phyloP scores from a whole-genome alignment of 129 eudicot genomes.

The Smallanthus sonchifolius region DNA sequence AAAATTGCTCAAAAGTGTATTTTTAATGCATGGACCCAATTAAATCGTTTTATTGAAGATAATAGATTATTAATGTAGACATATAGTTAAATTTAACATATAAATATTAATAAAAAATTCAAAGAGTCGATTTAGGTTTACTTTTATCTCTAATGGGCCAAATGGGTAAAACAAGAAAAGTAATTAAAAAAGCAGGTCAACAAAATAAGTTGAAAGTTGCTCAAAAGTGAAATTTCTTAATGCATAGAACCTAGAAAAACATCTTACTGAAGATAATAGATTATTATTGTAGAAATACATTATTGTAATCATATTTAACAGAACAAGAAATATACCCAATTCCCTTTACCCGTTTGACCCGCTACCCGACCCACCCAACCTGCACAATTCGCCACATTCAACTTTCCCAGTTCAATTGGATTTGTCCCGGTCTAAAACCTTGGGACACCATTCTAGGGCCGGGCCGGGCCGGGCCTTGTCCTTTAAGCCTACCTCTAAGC shows the following conservation, averaged over 20 bases:
- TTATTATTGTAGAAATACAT: not conserved
- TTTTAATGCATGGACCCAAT: not conserved
- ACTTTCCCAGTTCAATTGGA: not conserved
- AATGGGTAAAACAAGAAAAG: too few species aligned
- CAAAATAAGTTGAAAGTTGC: not conserved
- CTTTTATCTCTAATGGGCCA: too few species aligned
- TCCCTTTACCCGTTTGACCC: not conserved
- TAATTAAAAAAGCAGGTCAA: too few species aligned
- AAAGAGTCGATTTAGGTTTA: too few species aligned
- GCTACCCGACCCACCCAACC: not conserved
- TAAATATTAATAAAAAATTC: too few species aligned
- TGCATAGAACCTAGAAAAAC: not conserved
- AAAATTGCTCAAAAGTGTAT: not conserved
- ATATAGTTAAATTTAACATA: too few species aligned
- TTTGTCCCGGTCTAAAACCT: not conserved
- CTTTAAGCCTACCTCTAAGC: not conserved
- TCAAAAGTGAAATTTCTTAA: not conserved
- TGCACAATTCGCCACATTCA: not conserved
- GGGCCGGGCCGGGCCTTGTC: not conserved
- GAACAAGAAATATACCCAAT: too few species aligned
- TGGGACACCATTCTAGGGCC: too few species aligned
- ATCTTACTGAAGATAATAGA: too few species aligned
- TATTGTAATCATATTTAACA: not conserved
- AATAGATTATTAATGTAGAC: not conserved
- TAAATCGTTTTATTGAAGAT: not conserved